Conservation (phyloP, 2,329 filamentous ascomycete species). For the Aspergillus quadrilineatus region DNA sequence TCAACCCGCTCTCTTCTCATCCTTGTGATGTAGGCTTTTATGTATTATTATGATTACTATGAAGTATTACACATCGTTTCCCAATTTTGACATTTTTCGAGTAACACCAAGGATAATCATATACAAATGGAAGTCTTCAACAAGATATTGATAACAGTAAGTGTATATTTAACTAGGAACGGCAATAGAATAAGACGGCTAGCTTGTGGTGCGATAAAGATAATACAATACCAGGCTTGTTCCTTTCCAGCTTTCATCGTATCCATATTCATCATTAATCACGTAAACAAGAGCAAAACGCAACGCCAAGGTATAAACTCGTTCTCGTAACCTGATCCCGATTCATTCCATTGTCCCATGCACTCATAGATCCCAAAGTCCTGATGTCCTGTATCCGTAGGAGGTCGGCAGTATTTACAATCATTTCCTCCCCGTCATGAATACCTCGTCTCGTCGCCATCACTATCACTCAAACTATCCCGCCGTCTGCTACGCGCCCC, state of each 20-base stretch:
- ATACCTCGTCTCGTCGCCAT: conserved; percentile 40
- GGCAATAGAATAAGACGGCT: not conserved
- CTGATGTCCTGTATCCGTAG: not conserved
- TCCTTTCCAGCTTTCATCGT: not conserved
- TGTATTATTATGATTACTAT: too few species aligned
- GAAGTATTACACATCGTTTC: too few species aligned
- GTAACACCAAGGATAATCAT: too few species aligned
- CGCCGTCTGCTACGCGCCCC: conserved; percentile 43
- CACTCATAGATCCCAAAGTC: not conserved
- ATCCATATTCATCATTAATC: not conserved
- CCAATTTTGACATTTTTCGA: too few species aligned
- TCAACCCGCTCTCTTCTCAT: too few species aligned
- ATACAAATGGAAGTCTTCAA: too few species aligned
- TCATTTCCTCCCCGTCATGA: conserved; percentile 16
- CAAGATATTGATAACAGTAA: not conserved
- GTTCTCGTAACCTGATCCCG: not conserved
- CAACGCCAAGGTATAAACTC: not conserved
- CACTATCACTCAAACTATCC: conserved; percentile 57
- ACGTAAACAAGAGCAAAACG: not conserved
- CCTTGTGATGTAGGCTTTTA: too few species aligned
- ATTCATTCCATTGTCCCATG: not conserved
- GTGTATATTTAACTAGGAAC: not conserved
- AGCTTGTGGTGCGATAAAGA: not conserved
- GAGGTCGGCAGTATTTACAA: not conserved
- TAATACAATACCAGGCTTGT: not conserved